Evolutionary conservation across 345 rosid genomes (phyloP).

Genomic region (Bretschneidera sinensis): DNA sequence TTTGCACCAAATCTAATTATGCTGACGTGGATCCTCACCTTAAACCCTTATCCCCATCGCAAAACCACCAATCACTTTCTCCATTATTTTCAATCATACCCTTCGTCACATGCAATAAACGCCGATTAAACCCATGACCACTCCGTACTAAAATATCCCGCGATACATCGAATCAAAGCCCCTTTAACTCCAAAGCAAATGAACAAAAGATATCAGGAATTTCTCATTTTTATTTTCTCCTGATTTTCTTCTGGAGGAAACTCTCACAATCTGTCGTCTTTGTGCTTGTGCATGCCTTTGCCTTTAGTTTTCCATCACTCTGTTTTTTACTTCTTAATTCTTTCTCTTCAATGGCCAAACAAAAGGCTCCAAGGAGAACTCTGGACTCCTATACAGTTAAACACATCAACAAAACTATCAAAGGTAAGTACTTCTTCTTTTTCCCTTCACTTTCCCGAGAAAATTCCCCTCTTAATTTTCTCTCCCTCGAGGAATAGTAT

Average conservation of each 20-base stretch:
- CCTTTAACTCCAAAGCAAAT: neutral
- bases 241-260: neutral
- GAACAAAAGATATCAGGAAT: neutral
- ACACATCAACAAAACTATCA: constrained; percentile 65
- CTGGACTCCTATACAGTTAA: constrained; percentile 72
- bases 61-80: too few relatives aligned
- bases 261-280: constrained; percentile 20
- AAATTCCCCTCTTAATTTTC: neutral
- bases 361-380: constrained; percentile 64
- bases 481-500: constrained; percentile 2
- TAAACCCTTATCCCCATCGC: too few relatives aligned
- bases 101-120: neutral
- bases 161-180: constrained; percentile 1
- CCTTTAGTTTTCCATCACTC: constrained; percentile 2
- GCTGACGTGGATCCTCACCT: neutral
- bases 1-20: neutral
- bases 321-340: neutral
- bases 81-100: too few relatives aligned
- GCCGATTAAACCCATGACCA: neutral
- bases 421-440: constrained; percentile 40
- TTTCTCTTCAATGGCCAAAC: constrained; percentile 64
- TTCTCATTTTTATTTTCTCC: neutral
- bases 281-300: constrained; percentile 26
- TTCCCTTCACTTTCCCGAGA: neutral
- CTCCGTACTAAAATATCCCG: neutral